These are phyloP conservation scores for Cordyceps sp. DNA, from an alignment of 2,329 filamentous ascomycete genomes.

Conservation along the genomic window DNA sequence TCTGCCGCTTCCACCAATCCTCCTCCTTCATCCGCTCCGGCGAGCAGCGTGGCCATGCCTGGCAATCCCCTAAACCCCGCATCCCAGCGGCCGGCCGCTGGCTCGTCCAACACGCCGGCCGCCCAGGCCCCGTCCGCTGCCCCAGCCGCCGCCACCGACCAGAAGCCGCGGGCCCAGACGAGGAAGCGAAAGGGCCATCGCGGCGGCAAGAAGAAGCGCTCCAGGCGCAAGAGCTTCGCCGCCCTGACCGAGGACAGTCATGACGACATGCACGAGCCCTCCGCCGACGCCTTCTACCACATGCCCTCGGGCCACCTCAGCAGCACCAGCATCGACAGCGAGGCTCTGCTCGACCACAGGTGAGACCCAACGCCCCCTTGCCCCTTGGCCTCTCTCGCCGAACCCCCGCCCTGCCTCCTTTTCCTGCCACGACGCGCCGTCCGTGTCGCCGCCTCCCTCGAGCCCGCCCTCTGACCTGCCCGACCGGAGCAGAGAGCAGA, in stretches of 20 bases:
- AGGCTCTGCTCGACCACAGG: slow-evolving; percentile 77
- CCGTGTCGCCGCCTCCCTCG: too few relatives aligned
- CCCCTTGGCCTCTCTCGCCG: background rate
- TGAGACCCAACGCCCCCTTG: slow-evolving; percentile 12
- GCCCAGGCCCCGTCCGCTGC: slow-evolving; percentile 3
- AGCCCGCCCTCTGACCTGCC: too few relatives aligned
- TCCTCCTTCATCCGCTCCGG: too few relatives aligned
- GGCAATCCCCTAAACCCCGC: background rate
- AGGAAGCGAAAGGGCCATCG: slow-evolving; percentile 59
- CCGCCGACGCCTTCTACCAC: slow-evolving; percentile 29
- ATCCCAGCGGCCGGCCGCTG: slow-evolving; percentile 6
- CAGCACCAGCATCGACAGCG: slow-evolving; percentile 76
- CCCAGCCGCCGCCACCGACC: slow-evolving; percentile 1
- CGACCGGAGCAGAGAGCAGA: slow-evolving; percentile 43
- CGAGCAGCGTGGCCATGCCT: too few relatives aligned
- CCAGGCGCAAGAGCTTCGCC: slow-evolving; percentile 68
- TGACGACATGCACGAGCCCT: slow-evolving; percentile 16
- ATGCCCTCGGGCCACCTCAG: slow-evolving; percentile 46
- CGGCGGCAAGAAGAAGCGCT: slow-evolving; percentile 60
- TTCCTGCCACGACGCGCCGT: too few relatives aligned
- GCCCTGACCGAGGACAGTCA: slow-evolving; percentile 38
- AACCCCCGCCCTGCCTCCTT: background rate
- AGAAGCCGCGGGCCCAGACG: slow-evolving; percentile 5
- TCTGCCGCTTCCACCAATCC: too few relatives aligned
- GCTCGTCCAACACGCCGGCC: background rate